Percentiles rank a stretch among this genome's conserved stretches.
Conservation (phyloP, 2,329 filamentous ascomycete species). For the Neonectria magnoliae region DNA sequence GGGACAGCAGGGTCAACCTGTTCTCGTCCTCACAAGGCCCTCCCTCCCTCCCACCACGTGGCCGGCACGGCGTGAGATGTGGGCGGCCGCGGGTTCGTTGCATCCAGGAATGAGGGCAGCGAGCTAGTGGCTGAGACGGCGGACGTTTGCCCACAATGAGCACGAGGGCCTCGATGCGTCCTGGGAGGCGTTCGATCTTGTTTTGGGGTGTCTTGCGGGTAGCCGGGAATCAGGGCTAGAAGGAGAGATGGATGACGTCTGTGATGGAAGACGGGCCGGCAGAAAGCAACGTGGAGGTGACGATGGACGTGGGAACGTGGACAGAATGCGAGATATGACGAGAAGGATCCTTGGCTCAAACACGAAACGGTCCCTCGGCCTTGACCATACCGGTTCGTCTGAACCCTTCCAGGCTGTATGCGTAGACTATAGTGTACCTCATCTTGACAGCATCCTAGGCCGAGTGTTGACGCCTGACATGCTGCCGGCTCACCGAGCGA, state of each 20-base stretch:
- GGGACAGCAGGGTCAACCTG: background rate
- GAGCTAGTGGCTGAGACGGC: slow-evolving; percentile 14
- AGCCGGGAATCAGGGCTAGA: background rate
- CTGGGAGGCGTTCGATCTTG: background rate
- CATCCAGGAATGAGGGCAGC: slow-evolving; percentile 9
- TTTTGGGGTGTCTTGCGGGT: background rate
- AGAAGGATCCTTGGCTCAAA: background rate
- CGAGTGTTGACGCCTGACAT: background rate
- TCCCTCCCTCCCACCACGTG: slow-evolving; percentile 16
- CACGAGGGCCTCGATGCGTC: background rate
- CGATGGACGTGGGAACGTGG: slow-evolving; percentile 1
- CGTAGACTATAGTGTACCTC: background rate
- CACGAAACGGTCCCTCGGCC: background rate
- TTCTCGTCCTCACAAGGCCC: background rate
- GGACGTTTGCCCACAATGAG: slow-evolving; percentile 1
- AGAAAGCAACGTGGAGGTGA: slow-evolving; percentile 2
- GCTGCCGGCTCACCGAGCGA: background rate
- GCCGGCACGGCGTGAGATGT: slow-evolving; percentile 12
- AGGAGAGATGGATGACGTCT: background rate
- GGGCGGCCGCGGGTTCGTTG: background rate
- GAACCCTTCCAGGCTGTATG: slow-evolving; percentile 1
- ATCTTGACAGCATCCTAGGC: background rate
- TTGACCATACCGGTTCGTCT: background rate
- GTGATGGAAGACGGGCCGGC: background rate
- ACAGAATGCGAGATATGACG: slow-evolving; percentile 11